A percentile compares a stretch with the other conserved stretches of the same genome.
These are phyloP conservation scores for Suhomyces canberraensis DNA, from an alignment of 805 yeast species.

Conservation along the genomic window DNA sequence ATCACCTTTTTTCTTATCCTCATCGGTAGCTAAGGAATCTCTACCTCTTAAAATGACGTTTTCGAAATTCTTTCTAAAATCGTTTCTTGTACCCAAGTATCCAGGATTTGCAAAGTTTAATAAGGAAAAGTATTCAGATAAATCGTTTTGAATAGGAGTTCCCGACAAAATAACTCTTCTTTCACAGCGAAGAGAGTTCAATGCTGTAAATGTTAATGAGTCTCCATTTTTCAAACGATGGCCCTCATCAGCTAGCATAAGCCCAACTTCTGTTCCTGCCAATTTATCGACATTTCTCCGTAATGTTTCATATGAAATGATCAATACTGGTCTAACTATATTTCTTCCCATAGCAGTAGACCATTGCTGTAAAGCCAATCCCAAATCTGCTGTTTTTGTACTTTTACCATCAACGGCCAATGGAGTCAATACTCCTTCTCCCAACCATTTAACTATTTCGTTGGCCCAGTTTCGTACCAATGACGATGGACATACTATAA, in stretches of 20 bases:
- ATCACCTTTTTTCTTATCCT: conserved; percentile 69
- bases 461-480: conserved; percentile 96
- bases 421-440: conserved; percentile 84
- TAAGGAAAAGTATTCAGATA: conserved; percentile 88
- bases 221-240: conserved; percentile 66
- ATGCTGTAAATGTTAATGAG: conserved; percentile 83
- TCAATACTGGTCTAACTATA: conserved; percentile 88
- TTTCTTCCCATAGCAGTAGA: conserved; percentile 83
- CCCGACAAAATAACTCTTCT: conserved; percentile 92
- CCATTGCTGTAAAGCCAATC: conserved; percentile 73
- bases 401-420: conserved; percentile 90
- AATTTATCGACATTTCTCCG: conserved; percentile 79
- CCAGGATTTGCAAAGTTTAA: conserved; percentile 95
- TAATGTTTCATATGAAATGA: conserved; percentile 90
- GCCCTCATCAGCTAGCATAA: conserved; percentile 61
- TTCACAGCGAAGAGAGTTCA: conserved; percentile 77
- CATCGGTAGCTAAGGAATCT: conserved; percentile 84
- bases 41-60: conserved; percentile 76
- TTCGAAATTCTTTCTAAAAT: conserved; percentile 84
- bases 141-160: conserved; percentile 94
- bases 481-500: conserved; percentile 93
- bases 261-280: conserved; percentile 75
- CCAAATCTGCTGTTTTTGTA: conserved; percentile 66
- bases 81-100: conserved; percentile 75
- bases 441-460: conserved; percentile 92